Base-by-base conservation (phyloP, 805 yeast species). In the Tetrapisispora iriomotensis region DNA sequence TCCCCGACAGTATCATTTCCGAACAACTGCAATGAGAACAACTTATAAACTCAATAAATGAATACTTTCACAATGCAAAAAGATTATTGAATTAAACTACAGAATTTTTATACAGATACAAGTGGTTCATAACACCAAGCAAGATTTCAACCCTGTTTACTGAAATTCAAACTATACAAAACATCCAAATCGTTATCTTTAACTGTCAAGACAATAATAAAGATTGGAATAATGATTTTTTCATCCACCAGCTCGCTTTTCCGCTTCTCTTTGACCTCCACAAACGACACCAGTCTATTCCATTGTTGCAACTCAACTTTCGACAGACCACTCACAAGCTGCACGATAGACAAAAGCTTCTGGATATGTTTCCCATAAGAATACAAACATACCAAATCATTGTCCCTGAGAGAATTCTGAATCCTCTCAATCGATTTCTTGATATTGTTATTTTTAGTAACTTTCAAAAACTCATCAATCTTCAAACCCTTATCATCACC, bases 291-390 rank as follows among this genome's bases (percentile, higher is more conserved):
- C 10, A 52, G 42, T 23, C 36, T 48, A 38, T 52, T 52, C 42
- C 40, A 46, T 37, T 52, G 57, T 10, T 33, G 36, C 9, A 38
- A n/a, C 8, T 28, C 34, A 9, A 34, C 7, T 2, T 15, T 20
- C 9, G 12, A 12, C 1, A 18, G 4, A 13, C 37, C 42, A 30
- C 45, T 50, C 34, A 42, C 36, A 10, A 53, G 46, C 35, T 53
- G 54, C 13, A 47, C 17, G 18, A 51, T 44, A 20, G 53, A 45
- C 13, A 53, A 42, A 35, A 46, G 40, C 36, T 50, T 50, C 27
- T 50, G 56, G n/a, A 53, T 38, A 37, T 53, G 56, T n/a, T 45
- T 40, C 12, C 58, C 58, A 31, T 45, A 53, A 1, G 56, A 40
- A 25, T 41, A 49, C 13, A 51, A 13, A 29, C 46, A 43, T 2